A percentile compares a stretch with the other conserved stretches of the same genome.
These are phyloP conservation scores for Pythium biforme DNA, from an alignment of 352 stramenopile species.

Conservation along the genomic window DNA sequence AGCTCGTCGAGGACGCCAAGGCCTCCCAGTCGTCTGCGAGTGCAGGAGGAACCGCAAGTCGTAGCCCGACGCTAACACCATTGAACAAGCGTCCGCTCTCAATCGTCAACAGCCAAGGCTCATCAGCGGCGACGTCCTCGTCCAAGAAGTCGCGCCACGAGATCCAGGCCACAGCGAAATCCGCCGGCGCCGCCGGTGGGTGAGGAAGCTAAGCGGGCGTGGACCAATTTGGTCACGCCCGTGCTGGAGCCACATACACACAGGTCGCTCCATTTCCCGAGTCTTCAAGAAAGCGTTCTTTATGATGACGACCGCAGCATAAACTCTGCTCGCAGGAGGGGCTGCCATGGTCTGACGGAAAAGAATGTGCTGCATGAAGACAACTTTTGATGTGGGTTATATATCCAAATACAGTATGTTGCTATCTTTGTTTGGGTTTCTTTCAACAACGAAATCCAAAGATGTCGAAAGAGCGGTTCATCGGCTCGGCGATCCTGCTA, in stretches of 20 bases:
- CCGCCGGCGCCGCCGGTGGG: constrained; percentile 32
- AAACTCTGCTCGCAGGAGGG: constrained; percentile 31
- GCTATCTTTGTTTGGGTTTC: neutral
- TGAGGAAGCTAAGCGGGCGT: constrained; percentile 30
- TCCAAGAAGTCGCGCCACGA: constrained; percentile 32
- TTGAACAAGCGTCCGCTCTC: constrained; percentile 19
- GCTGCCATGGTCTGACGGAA: constrained; percentile 32
- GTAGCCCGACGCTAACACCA: constrained; percentile 2
- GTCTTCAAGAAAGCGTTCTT: constrained; percentile 12
- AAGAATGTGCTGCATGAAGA: constrained; percentile 8
- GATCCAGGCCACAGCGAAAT: constrained; percentile 40
- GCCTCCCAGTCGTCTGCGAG: neutral
- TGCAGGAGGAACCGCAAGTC: neutral
- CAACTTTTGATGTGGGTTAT: neutral
- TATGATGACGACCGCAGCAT: constrained; percentile 38
- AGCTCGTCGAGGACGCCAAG: constrained; percentile 27
- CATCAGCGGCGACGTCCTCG: neutral
- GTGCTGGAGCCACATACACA: neutral
- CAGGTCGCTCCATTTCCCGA: constrained; percentile 1
- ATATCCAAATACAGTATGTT: constrained; percentile 12
- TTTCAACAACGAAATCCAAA: neutral
- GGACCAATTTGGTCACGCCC: neutral
- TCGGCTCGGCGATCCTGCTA: constrained; percentile 51
- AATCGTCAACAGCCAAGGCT: neutral
- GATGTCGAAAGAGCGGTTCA: constrained; percentile 44